Conservation (phyloP, 129 eudicot genomes). For the Tagetes patula region DNA sequence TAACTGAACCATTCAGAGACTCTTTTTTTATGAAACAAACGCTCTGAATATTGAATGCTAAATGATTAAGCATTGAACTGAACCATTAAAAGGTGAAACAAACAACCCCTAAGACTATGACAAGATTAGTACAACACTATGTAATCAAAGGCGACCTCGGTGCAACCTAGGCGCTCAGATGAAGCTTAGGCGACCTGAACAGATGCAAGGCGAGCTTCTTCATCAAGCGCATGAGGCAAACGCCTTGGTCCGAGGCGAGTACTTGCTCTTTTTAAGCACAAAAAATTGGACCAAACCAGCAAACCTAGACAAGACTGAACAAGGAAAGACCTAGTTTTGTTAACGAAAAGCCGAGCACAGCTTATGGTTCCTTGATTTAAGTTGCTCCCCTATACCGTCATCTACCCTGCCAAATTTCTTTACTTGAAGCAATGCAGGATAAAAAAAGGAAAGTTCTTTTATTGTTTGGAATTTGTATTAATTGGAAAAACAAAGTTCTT, state of each 20-base stretch:
- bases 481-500: not conserved
- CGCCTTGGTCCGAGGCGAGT: not conserved
- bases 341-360: not conserved
- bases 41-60: too few relatives aligned
- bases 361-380: not conserved
- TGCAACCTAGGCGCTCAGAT: not conserved
- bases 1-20: too few relatives aligned
- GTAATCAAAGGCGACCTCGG: not conserved
- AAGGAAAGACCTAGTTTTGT: not conserved
- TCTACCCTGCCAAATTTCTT: not conserved
- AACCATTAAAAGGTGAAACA: too few relatives aligned
- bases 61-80: too few relatives aligned
- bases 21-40: too few relatives aligned
- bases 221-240: not conserved
- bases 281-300: not conserved
- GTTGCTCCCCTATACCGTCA: not conserved
- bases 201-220: not conserved
- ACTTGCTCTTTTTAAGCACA: not conserved
- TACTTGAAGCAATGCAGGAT: not conserved
- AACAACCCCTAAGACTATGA: too few relatives aligned
- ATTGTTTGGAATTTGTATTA: not conserved
- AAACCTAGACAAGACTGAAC: not conserved
- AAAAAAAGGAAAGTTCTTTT: not conserved
- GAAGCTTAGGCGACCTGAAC: not conserved
- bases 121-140: too few relatives aligned